Evolutionary conservation across 2,329 filamentous ascomycete genomes (phyloP).

Genomic region (Monilinia vaccinii-corymbosi): DNA sequence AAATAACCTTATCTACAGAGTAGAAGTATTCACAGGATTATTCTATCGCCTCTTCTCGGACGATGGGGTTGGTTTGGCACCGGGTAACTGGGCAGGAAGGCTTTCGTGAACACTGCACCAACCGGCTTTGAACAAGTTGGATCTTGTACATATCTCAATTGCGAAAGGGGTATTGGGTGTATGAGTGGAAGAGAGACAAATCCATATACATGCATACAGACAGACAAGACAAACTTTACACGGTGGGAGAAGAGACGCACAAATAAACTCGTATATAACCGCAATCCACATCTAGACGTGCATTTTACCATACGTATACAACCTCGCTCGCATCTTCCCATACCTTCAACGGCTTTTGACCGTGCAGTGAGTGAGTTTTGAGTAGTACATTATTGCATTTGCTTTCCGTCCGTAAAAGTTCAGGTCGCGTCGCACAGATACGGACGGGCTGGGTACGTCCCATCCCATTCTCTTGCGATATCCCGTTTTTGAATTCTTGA

Average conservation of each 20-base stretch:
- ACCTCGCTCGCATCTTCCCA: not conserved
- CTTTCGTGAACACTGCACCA: not conserved
- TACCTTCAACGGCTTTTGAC: slow-evolving; percentile 5
- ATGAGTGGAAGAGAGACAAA: not conserved
- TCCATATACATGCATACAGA: too few relatives aligned
- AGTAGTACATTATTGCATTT: not conserved
- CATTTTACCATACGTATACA: not conserved
- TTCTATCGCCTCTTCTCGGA: slow-evolving; percentile 7
- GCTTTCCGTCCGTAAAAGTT: not conserved
- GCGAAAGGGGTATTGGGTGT: not conserved
- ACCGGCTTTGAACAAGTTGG: not conserved
- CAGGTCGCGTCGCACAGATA: slow-evolving; percentile 5
- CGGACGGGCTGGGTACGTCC: slow-evolving; percentile 6
- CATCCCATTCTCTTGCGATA: too few relatives aligned
- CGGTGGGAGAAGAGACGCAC: not conserved
- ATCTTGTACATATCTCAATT: not conserved
- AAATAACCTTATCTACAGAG: too few relatives aligned
- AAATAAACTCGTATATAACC: not conserved
- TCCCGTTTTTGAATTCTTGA: not conserved
- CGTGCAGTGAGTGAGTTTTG: not conserved
- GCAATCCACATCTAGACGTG: too few relatives aligned
- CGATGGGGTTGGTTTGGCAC: slow-evolving; percentile 5
- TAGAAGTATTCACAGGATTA: not conserved
- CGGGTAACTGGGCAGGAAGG: slow-evolving; percentile 5
- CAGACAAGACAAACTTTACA: not conserved